Evolutionary conservation across 2,329 filamentous ascomycete genomes (phyloP).

Genomic region (Talaromyces atroroseus): DNA sequence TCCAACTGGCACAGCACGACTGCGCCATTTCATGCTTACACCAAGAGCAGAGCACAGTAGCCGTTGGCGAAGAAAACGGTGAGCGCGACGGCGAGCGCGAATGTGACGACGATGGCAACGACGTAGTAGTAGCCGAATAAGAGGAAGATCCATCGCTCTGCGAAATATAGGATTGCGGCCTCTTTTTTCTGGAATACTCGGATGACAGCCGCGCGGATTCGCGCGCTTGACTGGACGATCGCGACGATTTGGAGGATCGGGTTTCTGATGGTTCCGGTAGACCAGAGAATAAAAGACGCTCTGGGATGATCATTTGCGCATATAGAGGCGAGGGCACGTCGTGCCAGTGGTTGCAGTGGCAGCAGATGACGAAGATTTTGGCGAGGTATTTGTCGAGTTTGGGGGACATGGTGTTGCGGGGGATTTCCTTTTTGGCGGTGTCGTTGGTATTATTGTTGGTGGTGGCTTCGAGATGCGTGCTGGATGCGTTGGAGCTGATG

Average conservation of each 20-base stretch:
- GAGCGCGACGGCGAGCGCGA: neutral
- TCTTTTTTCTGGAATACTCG: neutral
- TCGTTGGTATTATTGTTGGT: neutral
- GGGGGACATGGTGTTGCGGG: slow-evolving; percentile 10
- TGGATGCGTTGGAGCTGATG: slow-evolving; percentile 8
- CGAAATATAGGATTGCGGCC: neutral
- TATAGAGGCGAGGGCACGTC: slow-evolving; percentile 12
- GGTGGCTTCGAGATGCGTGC: slow-evolving; percentile 4
- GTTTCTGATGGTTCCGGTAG: neutral
- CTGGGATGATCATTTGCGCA: slow-evolving; percentile 13
- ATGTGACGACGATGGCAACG: neutral
- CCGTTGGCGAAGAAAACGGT: neutral
- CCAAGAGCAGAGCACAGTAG: slow-evolving; percentile 10
- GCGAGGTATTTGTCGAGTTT: slow-evolving; percentile 14
- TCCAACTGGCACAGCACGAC: slow-evolving; percentile 12
- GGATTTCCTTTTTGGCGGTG: slow-evolving; percentile 3
- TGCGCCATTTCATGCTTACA: slow-evolving; percentile 12
- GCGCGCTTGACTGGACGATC: slow-evolving; percentile 6
- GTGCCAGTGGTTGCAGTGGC: slow-evolving; percentile 14
- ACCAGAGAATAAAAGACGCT: slow-evolving; percentile 5
- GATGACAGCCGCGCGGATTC: neutral
- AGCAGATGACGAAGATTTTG: slow-evolving; percentile 14
- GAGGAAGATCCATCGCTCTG: neutral
- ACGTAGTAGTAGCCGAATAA: neutral
- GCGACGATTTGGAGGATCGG: slow-evolving; percentile 1